phyloP scores from a whole-genome alignment of 2,329 filamentous ascomycete species.

The Monosporascus sp. region DNA sequence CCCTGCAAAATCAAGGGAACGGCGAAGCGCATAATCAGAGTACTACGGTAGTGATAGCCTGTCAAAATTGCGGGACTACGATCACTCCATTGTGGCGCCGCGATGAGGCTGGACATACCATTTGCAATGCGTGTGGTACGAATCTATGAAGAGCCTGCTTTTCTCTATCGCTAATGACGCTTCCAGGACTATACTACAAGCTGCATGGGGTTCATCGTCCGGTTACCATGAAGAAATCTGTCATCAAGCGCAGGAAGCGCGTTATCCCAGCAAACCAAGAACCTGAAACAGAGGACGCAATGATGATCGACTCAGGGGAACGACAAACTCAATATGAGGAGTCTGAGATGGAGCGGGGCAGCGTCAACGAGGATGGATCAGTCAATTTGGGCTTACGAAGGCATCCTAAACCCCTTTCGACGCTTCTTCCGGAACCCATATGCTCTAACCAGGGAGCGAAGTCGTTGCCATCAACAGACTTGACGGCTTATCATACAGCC shows the following conservation, averaged over 20 bases:
- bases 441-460: slow-evolving; percentile 40
- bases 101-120: slow-evolving; percentile 91
- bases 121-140: slow-evolving; percentile 96
- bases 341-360: slow-evolving; percentile 46
- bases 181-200: slow-evolving; percentile 85
- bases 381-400: slow-evolving; percentile 56
- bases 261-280: slow-evolving; percentile 73
- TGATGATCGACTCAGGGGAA: slow-evolving; percentile 44
- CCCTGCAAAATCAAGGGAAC: slow-evolving; percentile 33
- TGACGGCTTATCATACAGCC: slow-evolving; percentile 48
- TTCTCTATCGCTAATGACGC: slow-evolving; percentile 21
- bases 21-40: slow-evolving; percentile 31
- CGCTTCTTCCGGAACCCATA: slow-evolving; percentile 43
- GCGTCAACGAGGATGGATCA: slow-evolving; percentile 58
- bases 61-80: slow-evolving; percentile 94
- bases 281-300: slow-evolving; percentile 32
- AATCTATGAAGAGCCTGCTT: slow-evolving; percentile 16
- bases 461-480: slow-evolving; percentile 38
- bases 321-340: slow-evolving; percentile 33
- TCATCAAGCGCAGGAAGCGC: slow-evolving; percentile 92
- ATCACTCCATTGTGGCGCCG: slow-evolving; percentile 94
- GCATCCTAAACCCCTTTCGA: slow-evolving; percentile 39
- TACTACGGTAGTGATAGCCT: slow-evolving; percentile 74
- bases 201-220: slow-evolving; percentile 90
- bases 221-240: slow-evolving; percentile 97